phyloP scores from a whole-genome alignment of 2,329 filamentous ascomycete species.

The Penicillium sp. region DNA sequence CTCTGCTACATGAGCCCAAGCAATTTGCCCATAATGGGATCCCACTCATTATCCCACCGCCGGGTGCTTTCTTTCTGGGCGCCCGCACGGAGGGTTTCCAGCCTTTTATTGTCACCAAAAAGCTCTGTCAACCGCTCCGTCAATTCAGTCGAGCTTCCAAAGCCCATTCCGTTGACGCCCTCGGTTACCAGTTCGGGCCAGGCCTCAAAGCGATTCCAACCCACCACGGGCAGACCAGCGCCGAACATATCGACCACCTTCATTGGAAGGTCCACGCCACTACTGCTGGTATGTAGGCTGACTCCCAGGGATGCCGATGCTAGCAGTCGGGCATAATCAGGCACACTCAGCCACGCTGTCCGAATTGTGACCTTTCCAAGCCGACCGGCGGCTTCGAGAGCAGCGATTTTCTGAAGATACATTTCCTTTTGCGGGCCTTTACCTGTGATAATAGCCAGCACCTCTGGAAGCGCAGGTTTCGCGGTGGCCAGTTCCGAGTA shows the following conservation, averaged over 20 bases:
- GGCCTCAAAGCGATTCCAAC: slow-evolving; percentile 79
- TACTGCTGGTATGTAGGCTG: slow-evolving; percentile 87
- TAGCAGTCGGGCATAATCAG: slow-evolving; percentile 79
- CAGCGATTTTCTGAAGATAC: slow-evolving; percentile 64
- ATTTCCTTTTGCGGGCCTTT: slow-evolving; percentile 78
- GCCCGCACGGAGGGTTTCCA: slow-evolving; percentile 61
- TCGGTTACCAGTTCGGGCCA: slow-evolving; percentile 89
- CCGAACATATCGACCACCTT: slow-evolving; percentile 99
- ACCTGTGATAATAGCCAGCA: slow-evolving; percentile 90
- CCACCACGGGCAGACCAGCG: slow-evolving; percentile 81
- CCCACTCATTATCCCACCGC: slow-evolving; percentile 92
- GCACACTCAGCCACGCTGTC: slow-evolving; percentile 79
- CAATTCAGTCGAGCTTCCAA: slow-evolving; percentile 66
- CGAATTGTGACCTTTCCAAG: slow-evolving; percentile 66
- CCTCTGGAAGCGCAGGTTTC: slow-evolving; percentile 52
- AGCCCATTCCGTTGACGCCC: slow-evolving; percentile 79
- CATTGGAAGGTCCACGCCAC: slow-evolving; percentile 94
- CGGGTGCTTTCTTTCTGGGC: slow-evolving; percentile 68
- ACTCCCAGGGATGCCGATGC: slow-evolving; percentile 84
- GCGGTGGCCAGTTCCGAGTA: slow-evolving; percentile 59
- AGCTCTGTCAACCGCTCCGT: slow-evolving; percentile 59
- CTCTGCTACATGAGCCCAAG: slow-evolving; percentile 48
- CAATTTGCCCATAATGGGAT: slow-evolving; percentile 69
- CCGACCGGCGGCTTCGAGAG: slow-evolving; percentile 57
- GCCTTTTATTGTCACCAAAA: slow-evolving; percentile 54